Evolutionary conservation across 192 early-diverging fungal species (phyloP).

Genomic region (Haplosporangium gracile): DNA sequence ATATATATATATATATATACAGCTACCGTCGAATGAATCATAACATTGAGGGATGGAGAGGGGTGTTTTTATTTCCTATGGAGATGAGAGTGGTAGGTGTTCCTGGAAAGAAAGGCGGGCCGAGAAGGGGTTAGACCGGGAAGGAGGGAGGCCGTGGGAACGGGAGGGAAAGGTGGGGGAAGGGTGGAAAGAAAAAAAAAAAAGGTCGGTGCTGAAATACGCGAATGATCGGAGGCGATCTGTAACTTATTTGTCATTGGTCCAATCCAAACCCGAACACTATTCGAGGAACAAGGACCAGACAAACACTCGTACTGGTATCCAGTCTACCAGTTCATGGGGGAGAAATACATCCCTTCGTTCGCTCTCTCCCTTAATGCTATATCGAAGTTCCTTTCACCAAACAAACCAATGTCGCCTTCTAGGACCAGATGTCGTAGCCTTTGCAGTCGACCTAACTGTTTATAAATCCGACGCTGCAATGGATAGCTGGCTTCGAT

Average conservation of each 20-base stretch:
- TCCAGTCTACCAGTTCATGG: neutral
- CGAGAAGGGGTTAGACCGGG: too few species aligned
- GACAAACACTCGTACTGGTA: neutral
- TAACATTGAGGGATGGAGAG: neutral
- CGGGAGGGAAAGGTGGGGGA: neutral
- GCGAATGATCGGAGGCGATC: neutral
- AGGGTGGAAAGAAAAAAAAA: neutral
- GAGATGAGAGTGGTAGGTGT: neutral
- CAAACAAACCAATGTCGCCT: neutral
- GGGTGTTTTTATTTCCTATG: neutral
- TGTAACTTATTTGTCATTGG: neutral
- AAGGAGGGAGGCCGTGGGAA: neutral
- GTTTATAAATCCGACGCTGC: neutral
- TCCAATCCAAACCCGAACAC: neutral
- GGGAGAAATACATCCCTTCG: neutral
- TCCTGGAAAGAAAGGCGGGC: too few species aligned
- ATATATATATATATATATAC: too few species aligned
- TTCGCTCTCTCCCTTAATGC: neutral
- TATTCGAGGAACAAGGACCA: neutral
- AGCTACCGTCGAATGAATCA: neutral
- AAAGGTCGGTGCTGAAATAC: neutral
- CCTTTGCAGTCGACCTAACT: neutral
- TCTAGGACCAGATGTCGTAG: neutral
- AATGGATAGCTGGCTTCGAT: neutral
- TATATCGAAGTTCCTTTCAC: neutral